Evolutionary conservation across 2,329 filamentous ascomycete genomes (phyloP), one percentile per base, ranked within the genome.

Genomic region (Macrophomina tecta): DNA sequence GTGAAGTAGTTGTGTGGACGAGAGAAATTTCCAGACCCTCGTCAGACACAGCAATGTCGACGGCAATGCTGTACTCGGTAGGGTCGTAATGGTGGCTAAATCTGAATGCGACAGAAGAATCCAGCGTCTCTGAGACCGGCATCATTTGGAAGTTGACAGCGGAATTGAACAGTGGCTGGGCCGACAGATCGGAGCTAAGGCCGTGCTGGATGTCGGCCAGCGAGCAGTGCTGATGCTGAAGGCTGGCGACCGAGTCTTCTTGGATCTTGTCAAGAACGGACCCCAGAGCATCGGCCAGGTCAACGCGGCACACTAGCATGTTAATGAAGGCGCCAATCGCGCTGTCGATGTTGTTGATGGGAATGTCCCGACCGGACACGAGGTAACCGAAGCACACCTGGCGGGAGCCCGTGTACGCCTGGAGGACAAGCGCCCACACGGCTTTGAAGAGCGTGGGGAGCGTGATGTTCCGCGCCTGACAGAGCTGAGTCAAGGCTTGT

Each of bases 121-220:
- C 82, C 84, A 2, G 80, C 79, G 45, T 85, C 76, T 69, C 86
- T 82, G 69, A 83, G 86, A 1, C 16, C 8, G 53, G 34, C 82
- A 81, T 0, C 82, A 77, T 0, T 82, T 56, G 53, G 34, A 56
- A 56, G 36, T 82, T 84, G 1, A 84, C 71, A 30, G 81, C 82
- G 7, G 82, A 83, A 65, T 84, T 84, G 73, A 84, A 83, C 12
- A 84, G 73, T 79, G 85, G 84, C 67, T 84, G 79, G 6, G 82
- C 78, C 4, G 83, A 23, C 36, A 56, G 18, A 4, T 56, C 82
- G 67, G 86, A 84, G 1, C 80, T 77, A 71, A 83, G 86, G 12
- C 72, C 65, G 49, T 71, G 71, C 16, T 70, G 67, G 28, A 77
- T 76, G 42, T 73, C 69, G 62, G 76, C 74, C 68, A 73, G 68